Evolutionary conservation across 2,329 filamentous ascomycete species (phyloP).

Genomic region (Colletotrichum sojae): DNA sequence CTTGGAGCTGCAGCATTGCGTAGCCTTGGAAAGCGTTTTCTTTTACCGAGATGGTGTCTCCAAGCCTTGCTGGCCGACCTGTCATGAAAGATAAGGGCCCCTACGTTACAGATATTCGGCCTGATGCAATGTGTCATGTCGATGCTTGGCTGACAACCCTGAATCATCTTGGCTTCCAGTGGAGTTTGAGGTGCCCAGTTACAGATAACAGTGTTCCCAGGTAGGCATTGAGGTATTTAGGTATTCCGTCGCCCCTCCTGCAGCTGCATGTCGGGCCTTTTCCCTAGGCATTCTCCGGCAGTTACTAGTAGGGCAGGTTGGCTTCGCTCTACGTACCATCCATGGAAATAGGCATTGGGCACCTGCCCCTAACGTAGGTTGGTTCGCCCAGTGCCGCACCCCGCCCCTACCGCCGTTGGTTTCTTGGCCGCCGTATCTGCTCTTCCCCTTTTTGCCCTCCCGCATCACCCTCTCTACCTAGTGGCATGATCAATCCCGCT

Average conservation of each 20-base stretch:
- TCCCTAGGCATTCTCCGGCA: slow-evolving; percentile 7
- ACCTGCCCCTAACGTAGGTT: too few species aligned
- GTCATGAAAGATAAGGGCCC: too few species aligned
- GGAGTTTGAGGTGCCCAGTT: background rate
- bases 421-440: slow-evolving; percentile 14
- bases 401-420: slow-evolving; percentile 25
- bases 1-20: slow-evolving; percentile 5
- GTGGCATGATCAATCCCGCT: slow-evolving; percentile 20
- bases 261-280: slow-evolving; percentile 9
- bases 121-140: background rate
- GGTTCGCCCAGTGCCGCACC: slow-evolving; percentile 14
- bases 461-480: background rate
- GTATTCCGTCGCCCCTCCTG: background rate
- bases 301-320: slow-evolving; percentile 20
- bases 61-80: too few species aligned
- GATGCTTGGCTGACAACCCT: slow-evolving; percentile 5
- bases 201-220: background rate
- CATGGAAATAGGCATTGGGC: too few species aligned
- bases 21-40: too few species aligned
- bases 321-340: too few species aligned
- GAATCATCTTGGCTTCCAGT: background rate
- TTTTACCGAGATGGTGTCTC: too few species aligned
- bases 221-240: too few species aligned
- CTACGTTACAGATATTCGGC: slow-evolving; percentile 12
- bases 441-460: slow-evolving; percentile 14